These are phyloP conservation scores for Chionographis japonica DNA, from an alignment of 106 monocot species.

Conservation along the genomic window DNA sequence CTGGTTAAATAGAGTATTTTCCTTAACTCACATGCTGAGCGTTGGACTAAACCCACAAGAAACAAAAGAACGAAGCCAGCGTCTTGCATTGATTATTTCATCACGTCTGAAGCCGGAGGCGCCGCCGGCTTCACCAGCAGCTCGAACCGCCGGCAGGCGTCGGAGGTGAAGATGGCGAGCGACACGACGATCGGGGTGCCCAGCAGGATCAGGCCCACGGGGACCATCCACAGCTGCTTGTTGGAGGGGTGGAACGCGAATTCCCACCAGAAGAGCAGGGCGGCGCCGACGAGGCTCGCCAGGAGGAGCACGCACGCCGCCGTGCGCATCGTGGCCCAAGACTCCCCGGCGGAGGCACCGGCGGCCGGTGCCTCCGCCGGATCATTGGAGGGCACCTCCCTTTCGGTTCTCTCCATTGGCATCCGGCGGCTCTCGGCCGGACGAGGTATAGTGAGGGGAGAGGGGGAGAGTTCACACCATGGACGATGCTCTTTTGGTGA, in stretches of 20 bases:
- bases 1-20: no score
- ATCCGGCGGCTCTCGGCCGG: no score
- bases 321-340: not conserved
- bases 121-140: constrained; percentile 2
- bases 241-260: constrained; percentile 22
- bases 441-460: no score
- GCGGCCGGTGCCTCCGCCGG: no score
- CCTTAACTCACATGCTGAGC: no score
- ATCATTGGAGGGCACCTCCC: no score
- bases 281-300: constrained; percentile 13
- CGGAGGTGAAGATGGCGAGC: constrained; percentile 24
- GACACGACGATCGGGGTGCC: constrained; percentile 35
- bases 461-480: no score
- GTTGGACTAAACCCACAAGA: no score
- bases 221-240: constrained; percentile 53
- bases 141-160: not conserved
- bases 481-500: no score
- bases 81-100: not conserved
- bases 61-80: no score
- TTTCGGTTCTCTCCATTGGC: no score
- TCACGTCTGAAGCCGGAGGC: not conserved
- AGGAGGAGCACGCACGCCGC: constrained; percentile 4
- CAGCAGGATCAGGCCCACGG: constrained; percentile 36
- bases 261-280: constrained; percentile 36
- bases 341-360: not conserved